Evolutionary conservation across 495 filamentous ascomycete species (phyloP), one percentile per base, ranked within the genome.

Genomic region (Clohesyomyces aquaticus): DNA sequence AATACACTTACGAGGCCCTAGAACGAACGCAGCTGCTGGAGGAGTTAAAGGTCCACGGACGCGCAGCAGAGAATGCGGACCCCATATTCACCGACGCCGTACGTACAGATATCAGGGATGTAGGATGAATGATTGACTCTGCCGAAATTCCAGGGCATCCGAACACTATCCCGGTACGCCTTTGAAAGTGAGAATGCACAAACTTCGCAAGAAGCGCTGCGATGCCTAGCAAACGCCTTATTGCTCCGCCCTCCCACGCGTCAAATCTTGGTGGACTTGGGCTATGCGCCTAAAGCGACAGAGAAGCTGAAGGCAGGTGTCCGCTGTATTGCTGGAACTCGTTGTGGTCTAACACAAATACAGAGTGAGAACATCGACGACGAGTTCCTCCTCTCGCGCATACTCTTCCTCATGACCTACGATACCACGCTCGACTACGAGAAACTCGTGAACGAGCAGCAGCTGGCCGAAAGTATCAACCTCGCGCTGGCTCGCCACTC

Each of bases 361-460:
- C 32, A 85, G 83, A 87, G 79, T 65, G 87, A 93, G 72, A 88
- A 80, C 67, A 80, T 81, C 16, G 92, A 98, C 51, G 89, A 98
- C 69, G 93, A 98, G 73, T 96, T 98, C 76, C 78, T 97, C 0
- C 77, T 85, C 32, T 88, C 88, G 43, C 83, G 94, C 29, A 87
- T 98, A 21, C 76, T 98, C 9, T 91, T 98, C 62, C 78, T 97
- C 1, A 83, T 87, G 12, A 98, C 94, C 0, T 98, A 97, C 68
- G 82, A 85, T 27, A 92, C 91, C 4, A 84, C 81, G 3, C 70
- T 89, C 51, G 79, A 91, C 65, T 86, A 94, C 52, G 77, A 82
- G 26, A 74, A 78, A 0, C 81, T 96, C 1, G 83, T 96, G 56
- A 82, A 88, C 29, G 71, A 91, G 23, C 76, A 93, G 71, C 77